A percentile compares a stretch with the other conserved stretches of the same genome.
Evolutionary conservation across 2,329 filamentous ascomycete species (phyloP).

Genomic region (Helotiales sp.): DNA sequence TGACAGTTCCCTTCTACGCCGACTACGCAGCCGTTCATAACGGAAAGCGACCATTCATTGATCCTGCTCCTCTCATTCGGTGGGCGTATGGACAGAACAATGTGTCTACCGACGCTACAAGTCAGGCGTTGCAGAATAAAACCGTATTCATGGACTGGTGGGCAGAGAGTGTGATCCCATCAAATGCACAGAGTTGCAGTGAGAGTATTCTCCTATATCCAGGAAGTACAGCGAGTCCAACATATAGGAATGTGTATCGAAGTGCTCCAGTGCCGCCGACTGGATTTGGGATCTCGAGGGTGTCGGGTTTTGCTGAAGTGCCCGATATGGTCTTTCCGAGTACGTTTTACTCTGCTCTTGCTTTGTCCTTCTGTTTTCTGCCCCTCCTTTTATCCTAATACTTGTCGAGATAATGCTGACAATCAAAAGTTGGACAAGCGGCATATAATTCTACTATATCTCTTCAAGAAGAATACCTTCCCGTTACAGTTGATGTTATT

Average conservation of each 20-base stretch:
- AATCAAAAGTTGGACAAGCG: constrained; percentile 31
- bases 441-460: constrained; percentile 49
- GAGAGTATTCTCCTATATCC: constrained; percentile 50
- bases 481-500: constrained; percentile 58
- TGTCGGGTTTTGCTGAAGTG: constrained; percentile 48
- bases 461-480: constrained; percentile 49
- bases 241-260: constrained; percentile 46
- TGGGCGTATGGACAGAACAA: constrained; percentile 48
- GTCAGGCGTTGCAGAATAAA: constrained; percentile 49
- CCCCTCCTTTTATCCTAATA: background rate
- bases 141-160: constrained; percentile 49
- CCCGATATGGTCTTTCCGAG: constrained; percentile 48
- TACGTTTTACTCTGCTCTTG: constrained; percentile 15
- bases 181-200: constrained; percentile 46
- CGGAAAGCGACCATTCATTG: constrained; percentile 48
- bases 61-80: constrained; percentile 47
- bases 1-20: constrained; percentile 49
- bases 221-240: constrained; percentile 40
- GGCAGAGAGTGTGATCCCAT: constrained; percentile 44
- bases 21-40: constrained; percentile 48
- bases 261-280: constrained; percentile 44
- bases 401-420: too few species aligned
- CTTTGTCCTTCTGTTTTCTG: too few species aligned
- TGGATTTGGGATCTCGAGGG: constrained; percentile 44
- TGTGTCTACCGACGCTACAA: constrained; percentile 38